These are phyloP conservation scores for Cutaneotrichosporon curvatum DNA, from an alignment of 1,284 basidiomycete species.

Conservation along the genomic window DNA sequence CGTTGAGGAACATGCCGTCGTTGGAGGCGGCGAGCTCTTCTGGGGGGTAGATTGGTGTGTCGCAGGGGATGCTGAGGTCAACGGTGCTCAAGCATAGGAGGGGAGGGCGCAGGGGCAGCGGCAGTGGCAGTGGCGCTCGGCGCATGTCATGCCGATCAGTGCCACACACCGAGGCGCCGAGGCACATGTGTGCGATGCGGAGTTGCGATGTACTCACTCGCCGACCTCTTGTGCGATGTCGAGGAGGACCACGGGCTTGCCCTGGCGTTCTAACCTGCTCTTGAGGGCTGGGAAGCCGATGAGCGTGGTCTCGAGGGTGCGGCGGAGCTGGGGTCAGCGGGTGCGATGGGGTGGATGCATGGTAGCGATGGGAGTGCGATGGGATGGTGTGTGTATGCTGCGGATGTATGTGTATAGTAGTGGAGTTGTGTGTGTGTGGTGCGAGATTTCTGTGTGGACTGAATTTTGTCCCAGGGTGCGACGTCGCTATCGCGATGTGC, in stretches of 20 bases:
- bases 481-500: no score
- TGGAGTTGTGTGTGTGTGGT: no score
- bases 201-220: conserved; percentile 22
- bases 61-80: conserved; percentile 37
- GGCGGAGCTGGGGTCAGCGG: conserved; percentile 27
- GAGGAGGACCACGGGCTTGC: conserved; percentile 37
- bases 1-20: conserved; percentile 33
- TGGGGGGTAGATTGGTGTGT: conserved; percentile 36
- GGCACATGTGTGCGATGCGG: no score
- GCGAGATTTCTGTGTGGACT: background rate
- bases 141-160: no score
- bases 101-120: background rate
- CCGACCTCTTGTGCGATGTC: conserved; percentile 43
- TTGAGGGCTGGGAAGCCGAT: conserved; percentile 36
- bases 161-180: no score
- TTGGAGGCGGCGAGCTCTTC: conserved; percentile 29
- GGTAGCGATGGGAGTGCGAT: no score
- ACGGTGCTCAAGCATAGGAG: background rate
- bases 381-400: no score
- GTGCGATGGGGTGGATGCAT: background rate
- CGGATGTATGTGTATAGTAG: no score
- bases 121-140: background rate
- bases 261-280: conserved; percentile 28
- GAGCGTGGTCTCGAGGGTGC: conserved; percentile 45
- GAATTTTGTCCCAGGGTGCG: no score